Conservation (phyloP, 257 asterid species). For the Scutellaria barbata region DNA sequence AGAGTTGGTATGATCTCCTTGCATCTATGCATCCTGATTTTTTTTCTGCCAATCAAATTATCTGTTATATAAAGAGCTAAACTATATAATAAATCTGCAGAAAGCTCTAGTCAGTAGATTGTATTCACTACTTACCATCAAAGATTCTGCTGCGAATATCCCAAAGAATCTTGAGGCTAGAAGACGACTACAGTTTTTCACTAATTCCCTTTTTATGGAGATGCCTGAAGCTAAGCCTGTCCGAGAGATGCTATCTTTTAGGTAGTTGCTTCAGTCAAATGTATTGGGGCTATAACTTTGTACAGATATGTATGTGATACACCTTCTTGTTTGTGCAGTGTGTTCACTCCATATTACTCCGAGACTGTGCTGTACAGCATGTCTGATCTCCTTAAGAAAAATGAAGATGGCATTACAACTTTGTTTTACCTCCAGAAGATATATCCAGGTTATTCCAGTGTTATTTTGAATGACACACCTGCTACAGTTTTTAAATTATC, state of each 20-base stretch:
- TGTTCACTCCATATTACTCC: slow-evolving; percentile 94
- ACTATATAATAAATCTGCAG: slow-evolving; percentile 51
- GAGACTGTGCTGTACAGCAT: slow-evolving; percentile 98
- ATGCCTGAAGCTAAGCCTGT: slow-evolving; percentile 91
- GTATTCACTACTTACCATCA: slow-evolving; percentile 80
- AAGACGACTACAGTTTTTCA: slow-evolving; percentile 86
- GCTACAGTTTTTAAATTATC: slow-evolving; percentile 17
- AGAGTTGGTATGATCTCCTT: slow-evolving; percentile 60
- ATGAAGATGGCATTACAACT: slow-evolving; percentile 97
- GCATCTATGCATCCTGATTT: slow-evolving; percentile 26
- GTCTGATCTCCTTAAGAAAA: slow-evolving; percentile 88
- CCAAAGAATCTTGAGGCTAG: slow-evolving; percentile 95
- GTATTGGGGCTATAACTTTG: slow-evolving; percentile 9
- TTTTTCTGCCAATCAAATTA: slow-evolving; percentile 12
- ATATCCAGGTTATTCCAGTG: slow-evolving; percentile 73
- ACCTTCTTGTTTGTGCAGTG: slow-evolving; percentile 57
- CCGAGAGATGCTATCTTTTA: slow-evolving; percentile 90
- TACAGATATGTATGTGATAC: slow-evolving; percentile 14
- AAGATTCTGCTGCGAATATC: slow-evolving; percentile 89
- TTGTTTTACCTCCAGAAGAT: slow-evolving; percentile 97
- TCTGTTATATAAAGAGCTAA: slow-evolving; percentile 31
- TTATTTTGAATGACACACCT: slow-evolving; percentile 27
- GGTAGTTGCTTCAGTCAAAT: slow-evolving; percentile 47
- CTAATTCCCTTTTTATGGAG: slow-evolving; percentile 97
- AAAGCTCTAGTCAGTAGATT: slow-evolving; percentile 76